phyloP scores from a whole-genome alignment of 2,329 filamentous ascomycete species.

The Aspergillus carbonarius region DNA sequence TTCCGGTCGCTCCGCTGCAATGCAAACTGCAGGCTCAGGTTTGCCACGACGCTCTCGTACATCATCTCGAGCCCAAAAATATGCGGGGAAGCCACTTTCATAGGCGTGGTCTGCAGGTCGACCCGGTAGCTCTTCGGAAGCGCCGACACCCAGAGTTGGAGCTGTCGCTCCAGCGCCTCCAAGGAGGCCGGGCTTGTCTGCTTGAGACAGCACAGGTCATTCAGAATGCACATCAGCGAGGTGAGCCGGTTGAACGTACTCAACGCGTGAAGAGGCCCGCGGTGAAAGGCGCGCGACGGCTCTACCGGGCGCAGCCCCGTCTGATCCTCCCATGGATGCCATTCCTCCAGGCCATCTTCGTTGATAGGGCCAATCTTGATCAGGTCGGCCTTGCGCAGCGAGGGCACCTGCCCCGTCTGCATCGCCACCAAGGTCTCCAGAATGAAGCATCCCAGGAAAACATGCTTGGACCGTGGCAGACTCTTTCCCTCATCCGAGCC shows the following conservation, averaged over 20 bases:
- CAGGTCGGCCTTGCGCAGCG: constrained; percentile 52
- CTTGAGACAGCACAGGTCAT: constrained; percentile 32
- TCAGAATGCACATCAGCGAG: constrained; percentile 36
- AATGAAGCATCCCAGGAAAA: constrained; percentile 54
- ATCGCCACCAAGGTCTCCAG: constrained; percentile 54
- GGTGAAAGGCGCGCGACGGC: constrained; percentile 30
- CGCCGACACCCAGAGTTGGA: constrained; percentile 33
- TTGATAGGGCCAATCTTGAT: constrained; percentile 52
- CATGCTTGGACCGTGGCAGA: constrained; percentile 40
- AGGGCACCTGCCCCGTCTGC: constrained; percentile 46
- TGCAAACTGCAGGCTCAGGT: constrained; percentile 28
- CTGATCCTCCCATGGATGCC: constrained; percentile 67
- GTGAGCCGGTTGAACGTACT: constrained; percentile 57
- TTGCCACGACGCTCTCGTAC: constrained; percentile 29
- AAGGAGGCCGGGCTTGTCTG: constrained; percentile 27
- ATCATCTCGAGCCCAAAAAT: constrained; percentile 37
- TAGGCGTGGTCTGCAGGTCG: constrained; percentile 25
- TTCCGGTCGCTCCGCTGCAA: constrained; percentile 24
- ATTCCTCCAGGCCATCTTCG: constrained; percentile 70
- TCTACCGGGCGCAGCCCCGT: constrained; percentile 33
- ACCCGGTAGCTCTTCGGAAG: constrained; percentile 33
- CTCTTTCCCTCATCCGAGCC: constrained; percentile 32
- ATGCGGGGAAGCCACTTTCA: constrained; percentile 30
- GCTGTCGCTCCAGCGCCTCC: constrained; percentile 30
- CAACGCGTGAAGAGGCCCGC: constrained; percentile 45